Conservation (phyloP, 129 eudicot genomes). For the Kitagawia praeruptora region DNA sequence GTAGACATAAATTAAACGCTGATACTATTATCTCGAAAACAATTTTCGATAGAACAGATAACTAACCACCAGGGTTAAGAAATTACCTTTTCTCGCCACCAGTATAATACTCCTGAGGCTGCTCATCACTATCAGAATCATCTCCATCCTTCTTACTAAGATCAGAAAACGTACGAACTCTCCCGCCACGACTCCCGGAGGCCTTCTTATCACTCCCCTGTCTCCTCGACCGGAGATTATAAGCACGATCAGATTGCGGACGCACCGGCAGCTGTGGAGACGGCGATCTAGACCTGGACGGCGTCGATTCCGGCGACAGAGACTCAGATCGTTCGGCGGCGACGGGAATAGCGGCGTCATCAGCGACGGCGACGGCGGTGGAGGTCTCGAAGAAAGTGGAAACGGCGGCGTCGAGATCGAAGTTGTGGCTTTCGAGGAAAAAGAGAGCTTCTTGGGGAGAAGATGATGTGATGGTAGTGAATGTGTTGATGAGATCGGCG, state of each 20-base stretch:
- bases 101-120: slow-evolving; percentile 70
- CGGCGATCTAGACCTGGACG: slow-evolving; percentile 21
- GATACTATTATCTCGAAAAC: too few relatives aligned
- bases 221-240: slow-evolving; percentile 46
- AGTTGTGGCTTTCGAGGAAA: slow-evolving; percentile 62
- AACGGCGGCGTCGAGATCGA: slow-evolving; percentile 62
- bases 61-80: neutral
- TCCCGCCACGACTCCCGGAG: slow-evolving; percentile 33
- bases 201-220: slow-evolving; percentile 24
- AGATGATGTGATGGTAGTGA: slow-evolving; percentile 46
- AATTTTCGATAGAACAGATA: neutral
- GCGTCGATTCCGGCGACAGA: slow-evolving; percentile 3
- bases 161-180: slow-evolving; percentile 63
- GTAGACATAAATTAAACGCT: neutral
- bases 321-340: slow-evolving; percentile 9
- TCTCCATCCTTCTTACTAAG: slow-evolving; percentile 34
- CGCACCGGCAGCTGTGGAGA: slow-evolving; percentile 45
- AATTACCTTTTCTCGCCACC: slow-evolving; percentile 78
- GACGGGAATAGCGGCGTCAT: slow-evolving; percentile 8
- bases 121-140: slow-evolving; percentile 49
- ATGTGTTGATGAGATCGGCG: slow-evolving; percentile 26
- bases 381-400: slow-evolving; percentile 63
- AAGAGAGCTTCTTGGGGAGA: slow-evolving; percentile 54
- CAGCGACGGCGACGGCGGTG: slow-evolving; percentile 7
- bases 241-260: slow-evolving; percentile 24